Evolutionary conservation across 345 rosid species (phyloP).

Genomic region (Erysimum cheiranthoides): DNA sequence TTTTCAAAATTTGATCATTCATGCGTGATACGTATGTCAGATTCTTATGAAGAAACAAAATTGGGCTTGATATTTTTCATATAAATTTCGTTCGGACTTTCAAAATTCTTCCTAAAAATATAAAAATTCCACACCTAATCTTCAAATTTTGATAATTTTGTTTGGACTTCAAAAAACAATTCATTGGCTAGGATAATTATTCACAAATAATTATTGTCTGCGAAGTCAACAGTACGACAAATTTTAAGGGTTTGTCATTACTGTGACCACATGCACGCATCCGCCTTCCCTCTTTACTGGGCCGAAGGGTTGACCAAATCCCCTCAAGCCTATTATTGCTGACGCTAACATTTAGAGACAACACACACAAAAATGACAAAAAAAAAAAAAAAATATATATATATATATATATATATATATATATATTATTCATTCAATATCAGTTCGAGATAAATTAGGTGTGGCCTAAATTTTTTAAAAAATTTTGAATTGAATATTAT

Average conservation of each 20-base stretch:
- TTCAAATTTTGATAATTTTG: not conserved
- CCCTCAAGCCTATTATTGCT: constrained; percentile 22
- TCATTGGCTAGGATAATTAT: not conserved
- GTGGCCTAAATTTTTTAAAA: not conserved
- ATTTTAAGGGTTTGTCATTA: constrained; percentile 25
- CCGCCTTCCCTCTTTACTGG: constrained; percentile 31
- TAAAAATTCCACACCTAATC: not conserved
- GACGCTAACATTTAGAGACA: not conserved
- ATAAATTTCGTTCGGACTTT: not conserved
- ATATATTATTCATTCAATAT: no score
- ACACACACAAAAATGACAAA: not conserved
- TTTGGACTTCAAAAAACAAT: constrained; percentile 7
- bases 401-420: no score
- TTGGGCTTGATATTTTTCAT: not conserved
- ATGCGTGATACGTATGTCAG: not conserved
- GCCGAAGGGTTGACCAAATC: constrained; percentile 32
- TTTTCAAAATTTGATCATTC: not conserved
- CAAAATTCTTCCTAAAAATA: not conserved
- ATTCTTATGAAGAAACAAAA: not conserved
- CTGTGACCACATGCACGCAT: constrained; percentile 36
- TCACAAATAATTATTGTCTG: not conserved
- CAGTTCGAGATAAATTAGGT: not conserved
- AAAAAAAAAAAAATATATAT: not conserved
- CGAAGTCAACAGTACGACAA: not conserved
- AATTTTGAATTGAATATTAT: not conserved